A percentile compares a stretch with the other conserved stretches of the same genome.
These are phyloP conservation scores for Blastobotrys illinoisensis DNA, from an alignment of 1,139 yeast genomes.

Conservation along the genomic window DNA sequence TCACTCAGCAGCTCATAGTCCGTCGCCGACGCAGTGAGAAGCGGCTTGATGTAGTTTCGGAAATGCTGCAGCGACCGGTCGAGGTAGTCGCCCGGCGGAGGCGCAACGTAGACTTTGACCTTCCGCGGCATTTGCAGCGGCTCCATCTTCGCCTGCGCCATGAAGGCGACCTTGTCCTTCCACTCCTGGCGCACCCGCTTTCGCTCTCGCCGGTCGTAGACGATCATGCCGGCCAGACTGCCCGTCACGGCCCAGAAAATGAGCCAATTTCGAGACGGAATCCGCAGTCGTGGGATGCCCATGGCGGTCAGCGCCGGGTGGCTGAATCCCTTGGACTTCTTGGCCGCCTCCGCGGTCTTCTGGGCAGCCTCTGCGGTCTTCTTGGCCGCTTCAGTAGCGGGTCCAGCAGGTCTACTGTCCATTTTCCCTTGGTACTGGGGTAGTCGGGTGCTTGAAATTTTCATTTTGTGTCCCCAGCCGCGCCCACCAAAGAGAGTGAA, in stretches of 20 bases:
- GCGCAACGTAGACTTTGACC: constrained; percentile 79
- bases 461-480: background rate
- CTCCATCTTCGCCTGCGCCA: constrained; percentile 43
- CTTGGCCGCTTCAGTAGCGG: too few relatives aligned
- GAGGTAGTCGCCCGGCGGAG: constrained; percentile 91
- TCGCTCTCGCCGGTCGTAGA: constrained; percentile 75
- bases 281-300: constrained; percentile 72
- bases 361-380: constrained; percentile 2
- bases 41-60: constrained; percentile 79
- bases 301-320: constrained; percentile 85
- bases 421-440: background rate
- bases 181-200: constrained; percentile 58
- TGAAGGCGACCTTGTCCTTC: constrained; percentile 53
- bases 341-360: constrained; percentile 3
- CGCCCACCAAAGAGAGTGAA: too few relatives aligned
- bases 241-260: constrained; percentile 77
- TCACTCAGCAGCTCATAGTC: constrained; percentile 76
- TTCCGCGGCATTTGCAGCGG: constrained; percentile 62
- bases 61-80: constrained; percentile 71
- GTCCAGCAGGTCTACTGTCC: background rate
- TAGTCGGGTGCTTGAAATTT: background rate
- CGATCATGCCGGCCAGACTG: constrained; percentile 61
- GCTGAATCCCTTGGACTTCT: constrained; percentile 46
- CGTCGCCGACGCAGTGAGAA: constrained; percentile 77
- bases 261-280: constrained; percentile 92